Evolutionary conservation across 371 early-diverging fungal genomes (phyloP).

Genomic region (Haplosporangium sp.): DNA sequence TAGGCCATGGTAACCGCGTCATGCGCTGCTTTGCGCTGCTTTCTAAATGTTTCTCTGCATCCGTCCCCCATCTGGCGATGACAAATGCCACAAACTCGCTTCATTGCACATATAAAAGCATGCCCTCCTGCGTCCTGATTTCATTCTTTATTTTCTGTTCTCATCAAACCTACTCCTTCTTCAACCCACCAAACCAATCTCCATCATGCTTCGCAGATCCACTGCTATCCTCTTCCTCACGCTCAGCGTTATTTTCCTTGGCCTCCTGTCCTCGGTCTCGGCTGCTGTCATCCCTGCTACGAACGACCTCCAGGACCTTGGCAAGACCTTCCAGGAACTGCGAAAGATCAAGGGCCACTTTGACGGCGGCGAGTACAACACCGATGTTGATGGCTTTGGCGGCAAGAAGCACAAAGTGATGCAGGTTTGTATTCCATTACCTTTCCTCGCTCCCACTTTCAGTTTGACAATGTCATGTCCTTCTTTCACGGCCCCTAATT

Average conservation of each 20-base stretch:
- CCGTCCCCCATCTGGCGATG: no score
- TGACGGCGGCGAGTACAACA: slow-evolving; percentile 60
- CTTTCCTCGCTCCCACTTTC: slow-evolving; percentile 8
- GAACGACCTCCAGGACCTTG: slow-evolving; percentile 16
- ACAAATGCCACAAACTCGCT: no score
- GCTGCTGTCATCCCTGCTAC: slow-evolving; percentile 12
- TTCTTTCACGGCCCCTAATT: background rate
- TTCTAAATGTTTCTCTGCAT: no score
- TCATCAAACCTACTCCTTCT: background rate
- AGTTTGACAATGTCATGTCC: background rate
- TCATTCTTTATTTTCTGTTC: background rate
- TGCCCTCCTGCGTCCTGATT: background rate
- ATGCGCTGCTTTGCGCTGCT: no score
- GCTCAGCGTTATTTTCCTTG: slow-evolving; percentile 19
- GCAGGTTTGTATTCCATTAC: slow-evolving; percentile 32
- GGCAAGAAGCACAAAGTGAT: slow-evolving; percentile 64
- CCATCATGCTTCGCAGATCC: slow-evolving; percentile 13
- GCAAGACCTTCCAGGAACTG: slow-evolving; percentile 56
- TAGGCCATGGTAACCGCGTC: no score
- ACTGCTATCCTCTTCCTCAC: slow-evolving; percentile 11
- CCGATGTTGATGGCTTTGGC: slow-evolving; percentile 58
- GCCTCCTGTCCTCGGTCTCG: slow-evolving; percentile 14
- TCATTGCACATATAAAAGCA: background rate
- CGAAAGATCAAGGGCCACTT: slow-evolving; percentile 62
- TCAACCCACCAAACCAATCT: background rate